Base-by-base conservation (phyloP, 208 protist species). In the Herpetomonas samuelpessoai region DNA sequence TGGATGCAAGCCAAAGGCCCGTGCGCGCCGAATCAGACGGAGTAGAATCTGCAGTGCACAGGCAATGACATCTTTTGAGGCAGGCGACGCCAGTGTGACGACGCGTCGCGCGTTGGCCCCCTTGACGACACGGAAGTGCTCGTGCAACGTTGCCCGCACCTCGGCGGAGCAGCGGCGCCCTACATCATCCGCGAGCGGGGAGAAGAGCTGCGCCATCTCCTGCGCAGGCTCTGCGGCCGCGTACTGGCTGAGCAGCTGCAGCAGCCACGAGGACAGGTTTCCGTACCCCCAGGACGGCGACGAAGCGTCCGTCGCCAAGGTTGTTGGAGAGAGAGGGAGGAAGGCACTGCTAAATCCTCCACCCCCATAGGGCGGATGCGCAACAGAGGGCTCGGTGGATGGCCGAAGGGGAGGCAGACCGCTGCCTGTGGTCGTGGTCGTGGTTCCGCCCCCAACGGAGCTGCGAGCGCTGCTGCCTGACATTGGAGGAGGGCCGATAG, bases 171-270 rank as follows among this genome's bases (percentile, higher is more conserved):
- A 90, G 12, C 76, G 70, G 31, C 68, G 53, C 57, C 90, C 66
- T 7, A 96, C 86, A 69, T 96, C 90, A 57, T 92, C 86, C 25
- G 76, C 60, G 31, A 96, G 69, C 18, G 85, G 86, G 18, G 81
- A 76, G 67, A 86, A 96, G 28, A 96, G 80, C 21, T 44, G 57
- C 73, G 61, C 47, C 31, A 68, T 35, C 41, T 27, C 45, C 25
- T 64, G 39, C 21, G 64, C 53, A 3, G 65, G 62, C 57, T 79
- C 60, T 35, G 52, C 58, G 2, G 83, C 80, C n/a, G 82, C 78
- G 59, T 81, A 83, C 9, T 75, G 67, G 24, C 74, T 71, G 28
- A 93, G 74, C 48, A 89, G 46, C 56, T 73, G 57, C 38, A 93
- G 49, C 49, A 93, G 60, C 76, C 75, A 83, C 50, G 79, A n/a